Percentiles rank a stretch among this genome's conserved stretches.
Conservation (phyloP, 202 grass and related monocot genomes). For the Saccharum hybrid region DNA sequence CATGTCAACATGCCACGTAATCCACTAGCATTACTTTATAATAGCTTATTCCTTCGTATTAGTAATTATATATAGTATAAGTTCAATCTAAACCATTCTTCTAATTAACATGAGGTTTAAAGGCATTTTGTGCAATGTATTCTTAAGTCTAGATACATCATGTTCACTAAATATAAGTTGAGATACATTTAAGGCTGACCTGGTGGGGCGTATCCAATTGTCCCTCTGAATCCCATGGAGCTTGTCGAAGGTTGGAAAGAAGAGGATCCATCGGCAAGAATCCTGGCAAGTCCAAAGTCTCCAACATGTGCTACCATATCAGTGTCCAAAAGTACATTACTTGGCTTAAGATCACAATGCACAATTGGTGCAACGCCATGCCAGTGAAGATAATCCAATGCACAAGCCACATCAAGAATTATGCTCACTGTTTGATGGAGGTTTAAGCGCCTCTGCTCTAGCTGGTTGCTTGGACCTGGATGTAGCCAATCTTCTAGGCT, state of each 20-base stretch:
- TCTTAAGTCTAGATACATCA: no score
- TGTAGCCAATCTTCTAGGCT: constrained; percentile 59
- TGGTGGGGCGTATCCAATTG: constrained; percentile 71
- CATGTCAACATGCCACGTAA: no score
- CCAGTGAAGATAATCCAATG: constrained; percentile 48
- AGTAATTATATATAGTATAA: no score
- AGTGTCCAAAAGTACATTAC: constrained; percentile 50
- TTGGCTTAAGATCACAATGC: constrained; percentile 56
- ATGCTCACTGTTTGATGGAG: constrained; percentile 30
- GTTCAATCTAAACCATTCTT: no score
- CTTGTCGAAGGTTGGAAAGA: neutral
- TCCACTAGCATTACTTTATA: no score
- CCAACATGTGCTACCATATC: constrained; percentile 51
- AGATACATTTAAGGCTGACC: constrained; percentile 28
- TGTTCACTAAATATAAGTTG: no score
- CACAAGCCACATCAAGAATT: constrained; percentile 54
- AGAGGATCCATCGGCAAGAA: constrained; percentile 10
- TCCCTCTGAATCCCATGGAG: constrained; percentile 55
- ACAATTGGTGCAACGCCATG: neutral
- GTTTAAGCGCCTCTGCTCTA: constrained; percentile 8
- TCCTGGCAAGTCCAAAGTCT: constrained; percentile 48
- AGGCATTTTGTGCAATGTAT: no score
- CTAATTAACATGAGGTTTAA: no score
- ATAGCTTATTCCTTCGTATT: no score
- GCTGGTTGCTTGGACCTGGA: neutral